Evolutionary conservation across 768 basidiomycete genomes (phyloP).

Genomic region (Epithele typhae): DNA sequence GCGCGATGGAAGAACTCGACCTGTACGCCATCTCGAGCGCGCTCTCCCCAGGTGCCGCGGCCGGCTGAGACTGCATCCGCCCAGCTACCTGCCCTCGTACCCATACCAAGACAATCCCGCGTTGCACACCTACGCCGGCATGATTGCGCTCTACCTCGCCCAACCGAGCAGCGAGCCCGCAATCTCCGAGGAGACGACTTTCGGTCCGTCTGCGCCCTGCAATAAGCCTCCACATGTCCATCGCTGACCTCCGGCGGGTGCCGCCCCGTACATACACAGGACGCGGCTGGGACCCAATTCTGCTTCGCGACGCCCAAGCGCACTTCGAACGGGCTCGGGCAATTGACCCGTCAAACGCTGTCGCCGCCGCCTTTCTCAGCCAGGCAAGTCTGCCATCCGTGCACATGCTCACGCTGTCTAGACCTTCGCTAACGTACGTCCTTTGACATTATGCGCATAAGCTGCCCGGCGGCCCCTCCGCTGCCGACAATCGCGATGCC

Average conservation of each 20-base stretch:
- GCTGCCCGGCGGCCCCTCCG: conserved; percentile 13
- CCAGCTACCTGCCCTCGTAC: conserved; percentile 80
- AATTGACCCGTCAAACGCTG: conserved; percentile 53
- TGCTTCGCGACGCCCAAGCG: conserved; percentile 52
- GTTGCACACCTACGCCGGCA: conserved; percentile 79
- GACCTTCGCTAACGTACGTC: too few species aligned
- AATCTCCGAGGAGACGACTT: conserved; percentile 4
- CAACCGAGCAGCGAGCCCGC: conserved; percentile 32
- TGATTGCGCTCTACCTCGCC: conserved; percentile 63
- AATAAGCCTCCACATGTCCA: neutral
- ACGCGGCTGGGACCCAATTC: conserved; percentile 24
- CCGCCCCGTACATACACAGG: neutral
- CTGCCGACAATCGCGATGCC: conserved; percentile 13
- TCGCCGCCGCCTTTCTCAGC: conserved; percentile 49
- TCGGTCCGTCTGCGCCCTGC: conserved; percentile 1
- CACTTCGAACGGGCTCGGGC: conserved; percentile 61
- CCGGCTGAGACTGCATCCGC: neutral
- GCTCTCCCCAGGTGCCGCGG: too few species aligned
- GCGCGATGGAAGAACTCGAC: conserved; percentile 83
- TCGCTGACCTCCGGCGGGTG: neutral
- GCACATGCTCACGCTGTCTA: neutral
- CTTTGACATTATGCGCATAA: too few species aligned
- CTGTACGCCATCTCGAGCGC: conserved; percentile 45
- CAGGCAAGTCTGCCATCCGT: conserved; percentile 37
- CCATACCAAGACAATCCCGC: conserved; percentile 81